A percentile compares a stretch with the other conserved stretches of the same genome.
Evolutionary conservation across 2,329 filamentous ascomycete species (phyloP).

Genomic region (Phaeophleospora eucalypticola): DNA sequence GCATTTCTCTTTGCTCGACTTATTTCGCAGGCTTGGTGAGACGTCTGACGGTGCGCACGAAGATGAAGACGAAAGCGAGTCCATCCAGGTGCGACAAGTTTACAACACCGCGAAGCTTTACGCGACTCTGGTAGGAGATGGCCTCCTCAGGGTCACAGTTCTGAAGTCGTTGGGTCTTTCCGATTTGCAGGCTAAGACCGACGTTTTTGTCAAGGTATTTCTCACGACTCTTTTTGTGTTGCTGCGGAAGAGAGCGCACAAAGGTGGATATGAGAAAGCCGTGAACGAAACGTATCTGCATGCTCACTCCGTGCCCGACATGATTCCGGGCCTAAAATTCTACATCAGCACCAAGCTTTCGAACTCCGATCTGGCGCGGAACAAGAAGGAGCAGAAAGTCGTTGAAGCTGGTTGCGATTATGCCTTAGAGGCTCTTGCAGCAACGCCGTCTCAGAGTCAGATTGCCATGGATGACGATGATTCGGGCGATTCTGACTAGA

Average conservation of each 20-base stretch:
- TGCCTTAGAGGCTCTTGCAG: conserved; percentile 23
- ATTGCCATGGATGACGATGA: conserved; percentile 4
- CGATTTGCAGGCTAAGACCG: conserved; percentile 71
- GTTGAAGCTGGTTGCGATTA: conserved; percentile 43
- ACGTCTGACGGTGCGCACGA: conserved; percentile 61
- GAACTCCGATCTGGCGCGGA: conserved; percentile 55
- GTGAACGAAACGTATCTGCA: conserved; percentile 65
- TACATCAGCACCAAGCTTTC: conserved; percentile 73
- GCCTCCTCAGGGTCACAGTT: conserved; percentile 54
- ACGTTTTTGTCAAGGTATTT: conserved; percentile 74
- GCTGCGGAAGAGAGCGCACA: conserved; percentile 36
- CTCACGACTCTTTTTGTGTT: conserved; percentile 69
- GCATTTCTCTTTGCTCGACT: conserved; percentile 79
- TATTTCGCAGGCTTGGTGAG: conserved; percentile 84
- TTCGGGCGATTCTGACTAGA: no score
- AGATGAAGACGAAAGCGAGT: conserved; percentile 51
- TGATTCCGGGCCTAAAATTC: conserved; percentile 71
- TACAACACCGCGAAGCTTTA: conserved; percentile 67
- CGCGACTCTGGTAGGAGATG: conserved; percentile 58
- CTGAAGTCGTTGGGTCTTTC: conserved; percentile 71
- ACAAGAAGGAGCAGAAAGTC: conserved; percentile 49
- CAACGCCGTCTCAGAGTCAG: conserved; percentile 3
- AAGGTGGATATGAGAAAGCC: conserved; percentile 47
- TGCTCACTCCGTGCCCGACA: conserved; percentile 59
- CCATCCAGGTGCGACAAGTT: conserved; percentile 55